phyloP scores from a whole-genome alignment of 2,329 filamentous ascomycete genomes.

The Fusarium udum region DNA sequence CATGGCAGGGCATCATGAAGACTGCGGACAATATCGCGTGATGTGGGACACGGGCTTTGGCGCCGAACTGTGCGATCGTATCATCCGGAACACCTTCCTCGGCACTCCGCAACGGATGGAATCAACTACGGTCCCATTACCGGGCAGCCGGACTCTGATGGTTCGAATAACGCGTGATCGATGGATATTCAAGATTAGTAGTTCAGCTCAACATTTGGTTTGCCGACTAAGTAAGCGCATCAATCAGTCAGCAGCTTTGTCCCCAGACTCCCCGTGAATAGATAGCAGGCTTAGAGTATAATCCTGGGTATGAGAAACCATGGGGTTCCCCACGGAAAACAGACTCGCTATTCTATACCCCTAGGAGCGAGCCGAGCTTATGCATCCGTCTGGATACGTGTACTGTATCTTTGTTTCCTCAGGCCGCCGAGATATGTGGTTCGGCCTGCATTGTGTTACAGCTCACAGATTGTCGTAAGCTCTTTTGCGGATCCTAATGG shows the following conservation, averaged over 20 bases:
- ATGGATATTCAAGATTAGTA: slow-evolving; percentile 1
- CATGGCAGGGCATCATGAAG: neutral
- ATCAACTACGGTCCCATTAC: neutral
- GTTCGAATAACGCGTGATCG: slow-evolving; percentile 34
- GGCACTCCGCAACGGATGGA: slow-evolving; percentile 32
- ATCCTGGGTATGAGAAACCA: slow-evolving; percentile 18
- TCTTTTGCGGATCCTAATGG: slow-evolving; percentile 6
- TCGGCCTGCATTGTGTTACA: neutral
- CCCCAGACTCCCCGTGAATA: slow-evolving; percentile 1
- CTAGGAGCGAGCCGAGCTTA: neutral
- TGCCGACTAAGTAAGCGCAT: neutral
- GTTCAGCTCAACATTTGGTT: slow-evolving; percentile 12
- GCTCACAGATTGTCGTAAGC: neutral
- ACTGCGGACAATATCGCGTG: slow-evolving; percentile 29
- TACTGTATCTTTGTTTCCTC: neutral
- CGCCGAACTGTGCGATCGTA: slow-evolving; percentile 26
- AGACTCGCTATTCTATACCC: neutral
- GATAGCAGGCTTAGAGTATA: neutral
- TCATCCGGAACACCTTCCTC: slow-evolving; percentile 30
- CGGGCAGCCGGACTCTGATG: neutral
- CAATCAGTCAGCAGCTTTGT: neutral
- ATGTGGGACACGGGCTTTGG: slow-evolving; percentile 23
- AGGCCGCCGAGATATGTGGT: neutral
- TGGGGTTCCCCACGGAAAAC: slow-evolving; percentile 15
- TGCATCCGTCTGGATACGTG: neutral